Conservation (phyloP, 805 yeast species). For the Nakazawaea wickerhamii region DNA sequence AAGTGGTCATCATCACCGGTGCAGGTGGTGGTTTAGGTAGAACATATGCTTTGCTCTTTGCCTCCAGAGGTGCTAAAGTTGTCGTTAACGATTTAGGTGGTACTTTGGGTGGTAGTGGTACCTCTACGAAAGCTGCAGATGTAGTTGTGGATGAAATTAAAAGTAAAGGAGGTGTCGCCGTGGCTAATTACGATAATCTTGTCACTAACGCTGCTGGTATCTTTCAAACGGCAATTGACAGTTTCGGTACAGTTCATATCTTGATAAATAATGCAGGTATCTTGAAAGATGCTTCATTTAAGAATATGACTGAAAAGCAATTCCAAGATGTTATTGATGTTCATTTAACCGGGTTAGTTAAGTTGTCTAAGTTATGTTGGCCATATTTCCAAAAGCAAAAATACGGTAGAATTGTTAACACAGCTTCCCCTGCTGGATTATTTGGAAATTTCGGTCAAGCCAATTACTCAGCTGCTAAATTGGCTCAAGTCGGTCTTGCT, state of each 20-base stretch:
- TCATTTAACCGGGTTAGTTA: constrained; percentile 86
- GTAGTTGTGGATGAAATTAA: constrained; percentile 81
- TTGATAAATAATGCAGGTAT: constrained; percentile 95
- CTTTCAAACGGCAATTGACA: constrained; percentile 77
- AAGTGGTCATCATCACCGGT: constrained; percentile 92
- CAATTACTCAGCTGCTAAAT: constrained; percentile 90
- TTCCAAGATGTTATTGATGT: constrained; percentile 78
- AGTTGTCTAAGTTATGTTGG: constrained; percentile 88
- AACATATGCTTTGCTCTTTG: constrained; percentile 81
- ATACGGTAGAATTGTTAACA: constrained; percentile 85
- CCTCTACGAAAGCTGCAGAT: constrained; percentile 74
- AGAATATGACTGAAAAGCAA: constrained; percentile 78
- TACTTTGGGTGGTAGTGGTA: constrained; percentile 67
- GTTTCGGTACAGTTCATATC: constrained; percentile 84
- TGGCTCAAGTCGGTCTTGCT: constrained; percentile 84
- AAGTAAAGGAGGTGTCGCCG: constrained; percentile 76
- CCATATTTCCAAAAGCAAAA: constrained; percentile 77
- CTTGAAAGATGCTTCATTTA: constrained; percentile 79
- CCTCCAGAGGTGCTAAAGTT: constrained; percentile 87
- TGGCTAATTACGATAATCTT: constrained; percentile 91
- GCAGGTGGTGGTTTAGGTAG: constrained; percentile 97
- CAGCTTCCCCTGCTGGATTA: constrained; percentile 96
- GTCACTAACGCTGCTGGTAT: constrained; percentile 77
- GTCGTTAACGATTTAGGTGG: constrained; percentile 96
- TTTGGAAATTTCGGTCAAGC: constrained; percentile 97